Conservation (phyloP, 1,139 yeast species). For the Waltiozyma sp. region DNA sequence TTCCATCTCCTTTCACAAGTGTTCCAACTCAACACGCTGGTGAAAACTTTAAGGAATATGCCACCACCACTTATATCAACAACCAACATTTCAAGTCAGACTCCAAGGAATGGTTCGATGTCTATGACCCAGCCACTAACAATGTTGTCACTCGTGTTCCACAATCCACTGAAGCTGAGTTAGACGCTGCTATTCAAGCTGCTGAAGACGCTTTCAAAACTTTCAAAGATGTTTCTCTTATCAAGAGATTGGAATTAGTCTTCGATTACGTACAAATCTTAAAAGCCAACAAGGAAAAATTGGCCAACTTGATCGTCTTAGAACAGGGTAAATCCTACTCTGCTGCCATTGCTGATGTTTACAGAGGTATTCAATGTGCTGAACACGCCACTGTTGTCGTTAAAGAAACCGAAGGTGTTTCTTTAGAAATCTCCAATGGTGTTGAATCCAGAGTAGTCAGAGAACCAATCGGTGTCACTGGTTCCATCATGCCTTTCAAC, state of each 20-base stretch:
- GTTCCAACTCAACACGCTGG: constrained; percentile 24
- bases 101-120: constrained; percentile 54
- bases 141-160: constrained; percentile 59
- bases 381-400: constrained; percentile 51
- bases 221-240: constrained; percentile 50
- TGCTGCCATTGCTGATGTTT: constrained; percentile 72
- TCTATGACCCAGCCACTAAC: constrained; percentile 72
- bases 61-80: constrained; percentile 43
- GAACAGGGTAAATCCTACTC: constrained; percentile 77
- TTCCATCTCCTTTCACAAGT: not conserved
- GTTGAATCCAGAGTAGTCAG: constrained; percentile 77
- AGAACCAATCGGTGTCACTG: constrained; percentile 52
- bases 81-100: constrained; percentile 48
- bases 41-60: constrained; percentile 31
- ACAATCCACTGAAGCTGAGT: constrained; percentile 57
- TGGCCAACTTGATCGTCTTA: constrained; percentile 61
- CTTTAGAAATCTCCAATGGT: constrained; percentile 59
- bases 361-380: constrained; percentile 74
- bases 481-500: constrained; percentile 61
- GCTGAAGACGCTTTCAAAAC: constrained; percentile 51
- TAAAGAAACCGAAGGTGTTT: constrained; percentile 54
- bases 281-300: constrained; percentile 56
- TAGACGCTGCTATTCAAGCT: constrained; percentile 54
- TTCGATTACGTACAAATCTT: constrained; percentile 62
- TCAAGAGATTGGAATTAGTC: constrained; percentile 66